Evolutionary conservation across 169 alveolate species (phyloP).

Genomic region (Blepharisma undulans): DNA sequence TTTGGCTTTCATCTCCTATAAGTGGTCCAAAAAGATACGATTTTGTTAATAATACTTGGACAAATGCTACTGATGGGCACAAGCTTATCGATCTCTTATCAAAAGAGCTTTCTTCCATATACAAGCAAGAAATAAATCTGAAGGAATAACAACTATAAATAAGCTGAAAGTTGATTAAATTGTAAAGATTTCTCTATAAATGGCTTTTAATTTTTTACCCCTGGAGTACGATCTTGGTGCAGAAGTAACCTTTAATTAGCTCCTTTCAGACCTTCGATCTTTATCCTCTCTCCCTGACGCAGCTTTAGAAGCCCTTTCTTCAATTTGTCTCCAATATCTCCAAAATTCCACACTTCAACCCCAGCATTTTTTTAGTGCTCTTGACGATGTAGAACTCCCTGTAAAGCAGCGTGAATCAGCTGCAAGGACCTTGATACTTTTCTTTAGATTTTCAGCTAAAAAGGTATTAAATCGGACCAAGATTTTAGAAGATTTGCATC

Average conservation of each 20-base stretch:
- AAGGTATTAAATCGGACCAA: not conserved
- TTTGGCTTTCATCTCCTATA: not conserved
- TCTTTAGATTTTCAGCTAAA: constrained; percentile 32
- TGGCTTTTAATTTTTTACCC: constrained; percentile 31
- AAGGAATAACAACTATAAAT: not conserved
- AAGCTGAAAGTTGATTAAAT: not conserved
- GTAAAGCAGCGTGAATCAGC: constrained; percentile 1
- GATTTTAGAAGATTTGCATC: not conserved
- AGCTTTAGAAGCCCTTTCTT: not conserved
- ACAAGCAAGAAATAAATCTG: not conserved
- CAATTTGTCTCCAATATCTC: constrained; percentile 1
- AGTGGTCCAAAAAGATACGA: constrained; percentile 32
- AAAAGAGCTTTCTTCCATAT: not conserved
- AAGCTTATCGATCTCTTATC: not conserved
- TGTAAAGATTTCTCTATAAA: not conserved
- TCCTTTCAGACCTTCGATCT: constrained; percentile 1
- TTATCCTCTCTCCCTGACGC: not conserved
- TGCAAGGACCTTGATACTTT: not conserved
- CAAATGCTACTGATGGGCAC: not conserved
- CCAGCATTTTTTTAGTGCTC: not conserved
- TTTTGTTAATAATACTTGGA: not conserved
- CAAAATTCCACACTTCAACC: constrained; percentile 11
- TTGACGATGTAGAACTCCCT: constrained; percentile 12
- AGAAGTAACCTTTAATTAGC: constrained; percentile 30
- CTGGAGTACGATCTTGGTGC: constrained; percentile 6